Percentiles rank a stretch among this genome's conserved stretches.
Evolutionary conservation across 306 rosid species (phyloP).

Genomic region (Lithocarpus polystachyus): DNA sequence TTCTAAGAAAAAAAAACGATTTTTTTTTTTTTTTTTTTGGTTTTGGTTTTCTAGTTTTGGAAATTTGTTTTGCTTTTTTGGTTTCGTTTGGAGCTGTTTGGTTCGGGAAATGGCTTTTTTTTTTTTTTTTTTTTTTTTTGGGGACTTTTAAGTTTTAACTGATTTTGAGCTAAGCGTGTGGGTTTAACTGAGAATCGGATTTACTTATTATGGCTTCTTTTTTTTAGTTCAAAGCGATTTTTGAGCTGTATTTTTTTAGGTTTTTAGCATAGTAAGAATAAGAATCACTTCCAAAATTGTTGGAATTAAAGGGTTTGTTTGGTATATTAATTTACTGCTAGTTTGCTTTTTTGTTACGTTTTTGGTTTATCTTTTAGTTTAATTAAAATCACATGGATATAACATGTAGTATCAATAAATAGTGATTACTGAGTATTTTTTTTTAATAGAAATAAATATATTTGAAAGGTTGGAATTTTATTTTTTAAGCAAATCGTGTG

Average conservation of each 20-base stretch:
- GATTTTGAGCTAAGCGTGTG: not conserved
- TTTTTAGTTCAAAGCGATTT: not conserved
- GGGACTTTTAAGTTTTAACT: not conserved
- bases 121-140: too few species aligned
- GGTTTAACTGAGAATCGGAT: not conserved
- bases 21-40: not conserved
- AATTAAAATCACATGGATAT: not conserved
- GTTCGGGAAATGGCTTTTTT: not conserved
- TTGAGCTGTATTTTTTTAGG: not conserved
- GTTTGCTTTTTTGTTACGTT: not conserved
- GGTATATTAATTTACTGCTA: not conserved
- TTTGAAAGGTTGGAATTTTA: slow-evolving; percentile 9
- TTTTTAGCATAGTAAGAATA: not conserved
- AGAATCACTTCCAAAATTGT: not conserved
- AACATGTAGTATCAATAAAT: not conserved
- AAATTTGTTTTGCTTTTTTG: not conserved
- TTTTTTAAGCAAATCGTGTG: slow-evolving; percentile 12
- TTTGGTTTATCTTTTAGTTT: not conserved
- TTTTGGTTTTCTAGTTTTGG: not conserved
- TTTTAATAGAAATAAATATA: not conserved
- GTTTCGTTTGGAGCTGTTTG: not conserved
- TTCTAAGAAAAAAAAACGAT: not conserved
- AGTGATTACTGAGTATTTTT: not conserved
- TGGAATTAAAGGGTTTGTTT: not conserved
- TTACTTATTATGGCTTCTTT: not conserved